Conservation (phyloP, 139 green algal genomes). For the Eudorina sp. region DNA sequence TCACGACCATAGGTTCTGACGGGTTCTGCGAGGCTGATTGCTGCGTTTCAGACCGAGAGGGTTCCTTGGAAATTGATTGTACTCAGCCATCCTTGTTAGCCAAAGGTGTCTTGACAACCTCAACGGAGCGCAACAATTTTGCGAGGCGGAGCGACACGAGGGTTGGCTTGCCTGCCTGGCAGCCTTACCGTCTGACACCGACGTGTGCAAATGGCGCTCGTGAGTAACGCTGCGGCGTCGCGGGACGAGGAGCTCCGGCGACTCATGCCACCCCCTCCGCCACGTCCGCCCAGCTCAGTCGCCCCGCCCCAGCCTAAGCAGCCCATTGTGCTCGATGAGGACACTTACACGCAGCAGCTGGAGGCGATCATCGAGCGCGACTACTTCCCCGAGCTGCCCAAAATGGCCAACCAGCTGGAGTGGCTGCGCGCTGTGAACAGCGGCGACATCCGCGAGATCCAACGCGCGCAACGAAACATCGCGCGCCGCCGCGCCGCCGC, state of each 20-base stretch:
- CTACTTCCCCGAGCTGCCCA: conserved; percentile 93
- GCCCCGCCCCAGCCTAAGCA: background rate
- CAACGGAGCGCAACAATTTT: too few species aligned
- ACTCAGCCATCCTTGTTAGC: too few species aligned
- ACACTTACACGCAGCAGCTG: conserved; percentile 79
- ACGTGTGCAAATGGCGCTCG: conserved; percentile 39
- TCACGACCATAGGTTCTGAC: too few species aligned
- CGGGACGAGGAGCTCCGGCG: conserved; percentile 38
- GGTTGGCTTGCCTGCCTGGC: too few species aligned
- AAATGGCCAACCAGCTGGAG: conserved; percentile 89
- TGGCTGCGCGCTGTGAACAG: conserved; percentile 88
- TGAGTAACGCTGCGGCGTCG: background rate
- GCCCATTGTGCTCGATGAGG: conserved; percentile 81
- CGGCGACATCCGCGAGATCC: conserved; percentile 63
- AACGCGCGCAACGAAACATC: conserved; percentile 88
- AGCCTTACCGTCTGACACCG: too few species aligned
- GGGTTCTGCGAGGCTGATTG: too few species aligned
- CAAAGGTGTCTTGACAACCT: too few species aligned
- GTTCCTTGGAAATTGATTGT: too few species aligned
- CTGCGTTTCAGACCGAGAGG: too few species aligned
- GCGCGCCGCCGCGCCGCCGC: conserved; percentile 69
- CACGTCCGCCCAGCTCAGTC: background rate
- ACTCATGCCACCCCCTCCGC: conserved; percentile 43
- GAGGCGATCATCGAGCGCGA: conserved; percentile 94
- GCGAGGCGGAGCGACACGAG: too few species aligned